Evolutionary conservation across 345 rosid genomes (phyloP).

Genomic region (Acer saccharum): DNA sequence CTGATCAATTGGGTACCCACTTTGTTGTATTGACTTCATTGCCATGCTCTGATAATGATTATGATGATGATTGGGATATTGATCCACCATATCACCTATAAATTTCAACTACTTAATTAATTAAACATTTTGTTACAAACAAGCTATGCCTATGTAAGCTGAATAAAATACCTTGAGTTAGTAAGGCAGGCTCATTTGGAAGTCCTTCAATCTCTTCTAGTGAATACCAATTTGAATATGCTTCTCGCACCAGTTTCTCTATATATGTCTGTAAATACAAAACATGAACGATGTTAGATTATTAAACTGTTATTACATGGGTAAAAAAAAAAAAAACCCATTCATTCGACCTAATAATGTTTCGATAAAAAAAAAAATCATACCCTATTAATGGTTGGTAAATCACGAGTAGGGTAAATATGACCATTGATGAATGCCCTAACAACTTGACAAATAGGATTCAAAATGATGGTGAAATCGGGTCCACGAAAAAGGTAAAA

Average conservation of each 20-base stretch:
- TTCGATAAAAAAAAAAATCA: not conserved
- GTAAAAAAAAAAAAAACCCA: no score
- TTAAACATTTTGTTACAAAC: not conserved
- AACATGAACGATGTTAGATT: not conserved
- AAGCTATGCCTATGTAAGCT: no score
- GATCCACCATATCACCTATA: slow-evolving; percentile 49
- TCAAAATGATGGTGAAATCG: slow-evolving; percentile 39
- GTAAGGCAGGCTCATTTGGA: slow-evolving; percentile 43
- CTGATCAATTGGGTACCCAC: slow-evolving; percentile 20
- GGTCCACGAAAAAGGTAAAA: slow-evolving; percentile 39
- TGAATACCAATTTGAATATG: slow-evolving; percentile 51
- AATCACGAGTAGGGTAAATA: slow-evolving; percentile 35
- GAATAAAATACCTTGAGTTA: slow-evolving; percentile 52
- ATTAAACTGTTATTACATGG: no score
- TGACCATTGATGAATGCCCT: slow-evolving; percentile 51
- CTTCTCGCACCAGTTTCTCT: slow-evolving; percentile 56
- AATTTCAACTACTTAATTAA: not conserved
- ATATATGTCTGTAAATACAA: slow-evolving; percentile 41
- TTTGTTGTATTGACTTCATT: slow-evolving; percentile 32
- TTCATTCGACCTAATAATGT: no score
- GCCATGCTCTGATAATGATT: slow-evolving; percentile 33
- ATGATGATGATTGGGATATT: slow-evolving; percentile 27
- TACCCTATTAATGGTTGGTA: slow-evolving; percentile 45
- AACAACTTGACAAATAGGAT: slow-evolving; percentile 72
- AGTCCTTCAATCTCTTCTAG: slow-evolving; percentile 52